Conservation (phyloP, 306 rosid genomes). For the Fragaria ananassa region DNA sequence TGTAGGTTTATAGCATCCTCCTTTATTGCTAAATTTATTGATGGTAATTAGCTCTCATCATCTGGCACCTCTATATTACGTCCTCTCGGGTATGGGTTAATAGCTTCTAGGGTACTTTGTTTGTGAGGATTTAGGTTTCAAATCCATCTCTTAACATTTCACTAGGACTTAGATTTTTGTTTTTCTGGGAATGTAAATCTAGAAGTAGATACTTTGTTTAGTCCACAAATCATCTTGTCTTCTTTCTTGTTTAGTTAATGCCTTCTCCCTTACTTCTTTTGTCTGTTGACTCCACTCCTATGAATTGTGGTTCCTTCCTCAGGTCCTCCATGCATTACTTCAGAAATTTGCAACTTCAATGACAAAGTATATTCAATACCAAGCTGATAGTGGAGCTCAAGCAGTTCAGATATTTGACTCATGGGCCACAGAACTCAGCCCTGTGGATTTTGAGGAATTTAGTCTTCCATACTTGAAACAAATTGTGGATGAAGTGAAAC, state of each 20-base stretch:
- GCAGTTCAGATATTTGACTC: slow-evolving; percentile 96
- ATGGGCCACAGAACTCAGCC: slow-evolving; percentile 97
- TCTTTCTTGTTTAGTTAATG: background rate
- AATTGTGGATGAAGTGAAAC: slow-evolving; percentile 72
- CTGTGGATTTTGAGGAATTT: slow-evolving; percentile 89
- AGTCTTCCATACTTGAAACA: slow-evolving; percentile 92
- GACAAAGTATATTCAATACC: slow-evolving; percentile 80
- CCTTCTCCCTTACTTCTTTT: too few species aligned
- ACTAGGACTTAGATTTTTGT: background rate
- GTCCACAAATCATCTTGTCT: background rate
- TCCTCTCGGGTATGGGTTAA: background rate
- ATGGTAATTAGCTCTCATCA: background rate
- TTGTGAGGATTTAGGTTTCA: background rate
- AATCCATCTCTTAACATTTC: background rate
- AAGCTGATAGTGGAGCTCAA: slow-evolving; percentile 95
- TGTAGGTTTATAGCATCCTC: background rate
- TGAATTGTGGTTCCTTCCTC: slow-evolving; percentile 25
- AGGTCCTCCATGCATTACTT: slow-evolving; percentile 84
- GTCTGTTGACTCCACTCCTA: background rate
- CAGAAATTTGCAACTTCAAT: slow-evolving; percentile 80
- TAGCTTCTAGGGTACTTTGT: slow-evolving; percentile 7
- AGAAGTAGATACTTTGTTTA: background rate
- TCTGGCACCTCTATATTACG: background rate
- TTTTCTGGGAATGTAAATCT: background rate
- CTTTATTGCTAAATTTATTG: background rate